phyloP scores from a whole-genome alignment of 805 yeast genomes.

The Candida vartiovaarae region DNA sequence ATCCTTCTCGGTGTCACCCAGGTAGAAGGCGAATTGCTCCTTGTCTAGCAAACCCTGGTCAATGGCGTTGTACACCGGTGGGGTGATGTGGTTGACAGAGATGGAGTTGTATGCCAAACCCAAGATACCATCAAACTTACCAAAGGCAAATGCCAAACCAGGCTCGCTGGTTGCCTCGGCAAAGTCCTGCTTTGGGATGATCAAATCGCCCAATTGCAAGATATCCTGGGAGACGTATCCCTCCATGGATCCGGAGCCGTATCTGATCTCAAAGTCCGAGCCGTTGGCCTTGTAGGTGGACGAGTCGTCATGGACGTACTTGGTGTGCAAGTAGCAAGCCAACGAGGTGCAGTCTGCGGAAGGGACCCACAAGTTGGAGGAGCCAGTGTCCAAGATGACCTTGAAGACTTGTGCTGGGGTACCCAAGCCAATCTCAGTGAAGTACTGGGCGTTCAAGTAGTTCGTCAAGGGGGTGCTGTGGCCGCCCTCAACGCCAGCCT shows the following conservation, averaged over 20 bases:
- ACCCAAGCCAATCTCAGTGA: constrained; percentile 83
- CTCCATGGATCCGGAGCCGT: constrained; percentile 89
- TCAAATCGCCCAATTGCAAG: constrained; percentile 73
- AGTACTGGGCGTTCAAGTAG: constrained; percentile 94
- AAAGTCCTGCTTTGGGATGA: constrained; percentile 83
- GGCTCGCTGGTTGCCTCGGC: constrained; percentile 98
- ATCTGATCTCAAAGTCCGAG: constrained; percentile 73
- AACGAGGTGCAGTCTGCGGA: constrained; percentile 80
- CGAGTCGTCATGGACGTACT: constrained; percentile 82
- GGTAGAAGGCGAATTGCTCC: constrained; percentile 82
- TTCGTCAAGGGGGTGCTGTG: constrained; percentile 85
- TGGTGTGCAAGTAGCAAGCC: constrained; percentile 91
- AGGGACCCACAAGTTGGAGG: constrained; percentile 97
- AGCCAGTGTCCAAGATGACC: constrained; percentile 94
- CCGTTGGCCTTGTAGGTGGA: constrained; percentile 84
- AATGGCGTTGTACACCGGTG: constrained; percentile 90
- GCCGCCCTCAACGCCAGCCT: constrained; percentile 26
- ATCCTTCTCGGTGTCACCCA: constrained; percentile 63
- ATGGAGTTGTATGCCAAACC: constrained; percentile 93
- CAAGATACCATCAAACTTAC: constrained; percentile 95
- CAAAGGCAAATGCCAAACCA: constrained; percentile 96
- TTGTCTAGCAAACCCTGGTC: constrained; percentile 74
- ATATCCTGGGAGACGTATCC: constrained; percentile 90
- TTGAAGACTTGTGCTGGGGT: constrained; percentile 92
- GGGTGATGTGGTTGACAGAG: constrained; percentile 82